These are phyloP conservation scores for Trichothecium roseum DNA, from an alignment of 2,329 filamentous ascomycete species.

Conservation along the genomic window DNA sequence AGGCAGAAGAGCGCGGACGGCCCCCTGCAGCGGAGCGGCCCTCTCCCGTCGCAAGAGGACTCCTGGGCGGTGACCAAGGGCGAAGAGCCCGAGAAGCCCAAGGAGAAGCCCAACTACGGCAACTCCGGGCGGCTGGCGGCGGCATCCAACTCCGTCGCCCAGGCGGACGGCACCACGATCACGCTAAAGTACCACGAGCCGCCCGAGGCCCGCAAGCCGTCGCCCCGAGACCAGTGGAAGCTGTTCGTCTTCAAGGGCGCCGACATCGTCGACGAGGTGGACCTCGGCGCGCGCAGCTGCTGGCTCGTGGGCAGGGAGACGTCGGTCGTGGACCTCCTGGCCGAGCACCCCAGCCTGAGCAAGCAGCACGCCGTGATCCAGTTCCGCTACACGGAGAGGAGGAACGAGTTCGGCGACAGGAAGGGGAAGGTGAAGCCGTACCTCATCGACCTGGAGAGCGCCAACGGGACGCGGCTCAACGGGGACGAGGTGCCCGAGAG, in stretches of 20 bases:
- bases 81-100: constrained; percentile 42
- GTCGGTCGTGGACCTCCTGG: constrained; percentile 68
- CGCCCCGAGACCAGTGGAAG: constrained; percentile 70
- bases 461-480: constrained; percentile 82
- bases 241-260: constrained; percentile 85
- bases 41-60: constrained; percentile 48
- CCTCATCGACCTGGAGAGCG: constrained; percentile 85
- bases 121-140: constrained; percentile 75
- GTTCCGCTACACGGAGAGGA: constrained; percentile 75
- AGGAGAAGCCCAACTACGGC: constrained; percentile 82
- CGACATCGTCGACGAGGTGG: constrained; percentile 72
- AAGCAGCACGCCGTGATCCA: constrained; percentile 95
- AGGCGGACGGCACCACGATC: constrained; percentile 63
- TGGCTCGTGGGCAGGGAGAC: constrained; percentile 83
- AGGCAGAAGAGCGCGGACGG: constrained; percentile 10
- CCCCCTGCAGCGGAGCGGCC: constrained; percentile 27
- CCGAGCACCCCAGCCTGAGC: constrained; percentile 86
- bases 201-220: constrained; percentile 79
- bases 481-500: constrained; percentile 61
- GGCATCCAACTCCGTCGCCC: constrained; percentile 70
- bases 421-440: constrained; percentile 75
- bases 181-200: constrained; percentile 96
- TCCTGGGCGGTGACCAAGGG: constrained; percentile 44
- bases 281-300: constrained; percentile 66
- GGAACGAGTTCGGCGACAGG: constrained; percentile 79